Base-by-base conservation (phyloP, 495 filamentous ascomycete genomes). In the Xylaria longipes region DNA sequence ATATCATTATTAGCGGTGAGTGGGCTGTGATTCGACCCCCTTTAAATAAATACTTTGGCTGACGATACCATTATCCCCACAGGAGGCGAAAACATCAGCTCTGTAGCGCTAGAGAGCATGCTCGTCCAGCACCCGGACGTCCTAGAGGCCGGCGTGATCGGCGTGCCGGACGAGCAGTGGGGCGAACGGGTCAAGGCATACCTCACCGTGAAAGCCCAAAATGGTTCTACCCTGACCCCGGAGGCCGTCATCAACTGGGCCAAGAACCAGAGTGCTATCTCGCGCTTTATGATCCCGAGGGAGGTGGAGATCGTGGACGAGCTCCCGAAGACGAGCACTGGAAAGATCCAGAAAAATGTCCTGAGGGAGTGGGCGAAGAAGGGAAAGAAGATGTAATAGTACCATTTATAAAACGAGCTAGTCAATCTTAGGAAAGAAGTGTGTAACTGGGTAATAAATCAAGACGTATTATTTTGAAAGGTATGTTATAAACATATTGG, bases 31-130 rank as follows among this genome's bases (percentile, higher is more conserved):
- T n/a, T 27, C 17, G 17, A 22, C 65, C 62, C 12, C 20, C 11
- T 22, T 35, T 57, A 39, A 4, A 14, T 52, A 29, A n/a, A 35
- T 35, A 12, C 4, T 5, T 45, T 12, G 17, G 35, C 63, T 71
- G 20, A 65, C 69, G 39, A 46, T 25, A 20, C 20, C 1, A 4
- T 2, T 2, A 45, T 20, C 15, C 22, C 8, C 54, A 52, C 65
- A 96, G 94, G 96, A 60, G 96, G 96, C 67, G 96, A 99, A 79
- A 99, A 99, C 77, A 98, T 99, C 67, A 97, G 93, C 12, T 96
- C 93, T 2, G 91, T 99, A 12, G 93, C 95, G 1, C 88, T 99
- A 7, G 96, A 99, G 82, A 87, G 89, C 67, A 94, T 97, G 92
- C 88, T 99, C n/a, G 92, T 90, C 33, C 91, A 90, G 64, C 97